A percentile compares a stretch with the other conserved stretches of the same genome.
These are phyloP conservation scores for Jaltomata sinuosa DNA, from an alignment of 257 asterid species.

Conservation along the genomic window DNA sequence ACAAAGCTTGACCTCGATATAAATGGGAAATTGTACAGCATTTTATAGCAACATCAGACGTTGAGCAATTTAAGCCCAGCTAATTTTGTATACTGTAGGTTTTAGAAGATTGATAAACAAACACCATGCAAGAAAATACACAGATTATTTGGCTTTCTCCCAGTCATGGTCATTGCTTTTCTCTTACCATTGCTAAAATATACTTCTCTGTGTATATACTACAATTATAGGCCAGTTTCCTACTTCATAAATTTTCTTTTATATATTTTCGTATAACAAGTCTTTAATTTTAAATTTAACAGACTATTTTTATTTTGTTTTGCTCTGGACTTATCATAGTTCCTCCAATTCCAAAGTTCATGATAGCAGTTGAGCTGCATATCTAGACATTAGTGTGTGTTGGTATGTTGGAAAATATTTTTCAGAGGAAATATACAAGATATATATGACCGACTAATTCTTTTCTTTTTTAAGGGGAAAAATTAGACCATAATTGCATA, in stretches of 20 bases:
- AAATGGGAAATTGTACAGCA: slow-evolving; percentile 32
- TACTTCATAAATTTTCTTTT: not conserved
- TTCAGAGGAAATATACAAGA: no score
- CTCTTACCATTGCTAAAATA: not conserved
- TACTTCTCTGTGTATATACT: not conserved
- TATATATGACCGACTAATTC: no score
- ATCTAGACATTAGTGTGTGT: no score
- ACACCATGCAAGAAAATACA: not conserved
- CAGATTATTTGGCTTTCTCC: not conserved
- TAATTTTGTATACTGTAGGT: slow-evolving; percentile 20
- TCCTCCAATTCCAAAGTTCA: no score
- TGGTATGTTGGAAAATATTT: no score
- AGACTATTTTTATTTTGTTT: not conserved
- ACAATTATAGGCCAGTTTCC: no score
- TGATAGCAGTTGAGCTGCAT: no score
- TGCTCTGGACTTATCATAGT: not conserved
- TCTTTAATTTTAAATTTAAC: not conserved
- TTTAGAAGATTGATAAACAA: not conserved
- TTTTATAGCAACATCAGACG: slow-evolving; percentile 11
- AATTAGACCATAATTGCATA: no score
- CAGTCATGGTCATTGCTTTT: not conserved
- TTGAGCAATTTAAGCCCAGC: slow-evolving; percentile 18
- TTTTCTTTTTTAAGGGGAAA: no score
- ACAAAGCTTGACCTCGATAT: not conserved
- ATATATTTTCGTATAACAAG: not conserved